Base-by-base conservation (phyloP, 208 protist genomes). In the Entamoeba dispar region DNA sequence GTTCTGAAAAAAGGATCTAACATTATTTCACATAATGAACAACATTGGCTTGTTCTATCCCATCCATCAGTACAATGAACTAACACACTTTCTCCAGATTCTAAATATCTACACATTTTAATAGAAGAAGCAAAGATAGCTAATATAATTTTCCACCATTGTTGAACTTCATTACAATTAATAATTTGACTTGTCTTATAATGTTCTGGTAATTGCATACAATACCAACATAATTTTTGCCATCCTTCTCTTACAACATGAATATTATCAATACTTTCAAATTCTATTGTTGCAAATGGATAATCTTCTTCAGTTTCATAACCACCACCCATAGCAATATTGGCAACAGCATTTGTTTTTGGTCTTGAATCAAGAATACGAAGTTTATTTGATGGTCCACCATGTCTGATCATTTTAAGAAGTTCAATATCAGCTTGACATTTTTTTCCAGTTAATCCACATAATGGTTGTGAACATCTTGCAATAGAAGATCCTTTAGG, bases 41-140 rank as follows among this genome's bases (percentile, higher is more conserved):
- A 95, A 17, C 98, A 92, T 94, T 98, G 97, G 22, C 97, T 90
- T 6, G 98, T 99, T 50, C 98, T 93, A 94, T 99, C 98, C 98
- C 98, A 98, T 0, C 98, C 98, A 94, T 99, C 98, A 77, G 95
- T 94, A 93, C 96, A 97, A 91, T 97, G 96, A 15, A 97, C 93
- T 15, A 96, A 38, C 6, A 95, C 95, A 49, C 91, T 93, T 27
- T 43, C 38, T 55, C 49, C 91, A 27, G 90, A 14, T 19, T 93
- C 15, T 7, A 96, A 49, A 34, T 91, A 52, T 6, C 93, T 1
- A 47, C 86, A 86, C 2, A 91, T 91, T 47, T 93, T 27, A 0
- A 27, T 92, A 2, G 92, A n/a, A 6, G 55, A 91, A 12, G 14
- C 14, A 0, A 97, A 31, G 0, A 96, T 92, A 0, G 92, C 17